Evolutionary conservation across 1,284 basidiomycete genomes (phyloP).

Genomic region (Microbotryum intermedium): DNA sequence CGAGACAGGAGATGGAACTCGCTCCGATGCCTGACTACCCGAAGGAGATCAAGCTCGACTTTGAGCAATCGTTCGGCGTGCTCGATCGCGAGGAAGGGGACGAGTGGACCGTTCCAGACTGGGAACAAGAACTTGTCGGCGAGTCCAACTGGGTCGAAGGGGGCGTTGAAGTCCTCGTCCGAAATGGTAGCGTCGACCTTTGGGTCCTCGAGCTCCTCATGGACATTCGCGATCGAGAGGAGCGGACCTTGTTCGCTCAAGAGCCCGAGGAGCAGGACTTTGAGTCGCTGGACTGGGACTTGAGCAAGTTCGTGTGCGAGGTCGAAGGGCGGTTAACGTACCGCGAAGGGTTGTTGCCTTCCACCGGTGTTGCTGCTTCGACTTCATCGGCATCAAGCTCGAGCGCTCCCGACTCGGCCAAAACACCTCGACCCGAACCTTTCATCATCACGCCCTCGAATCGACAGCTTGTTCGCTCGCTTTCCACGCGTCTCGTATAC

Average conservation of each 20-base stretch:
- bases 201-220: conserved; percentile 24
- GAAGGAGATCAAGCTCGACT: conserved; percentile 15
- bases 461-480: conserved; percentile 50
- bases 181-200: conserved; percentile 13
- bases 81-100: conserved; percentile 6
- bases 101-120: conserved; percentile 9
- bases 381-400: not conserved
- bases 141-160: conserved; percentile 19
- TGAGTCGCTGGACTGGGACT: conserved; percentile 2
- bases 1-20: not conserved
- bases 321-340: conserved; percentile 17
- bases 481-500: conserved; percentile 60
- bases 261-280: not conserved
- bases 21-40: conserved; percentile 20
- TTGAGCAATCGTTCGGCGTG: conserved; percentile 5
- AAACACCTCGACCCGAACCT: conserved; percentile 21
- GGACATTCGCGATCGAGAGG: conserved; percentile 5
- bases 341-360: conserved; percentile 25
- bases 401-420: not conserved
- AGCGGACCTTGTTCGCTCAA: not conserved
- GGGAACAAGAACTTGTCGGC: not conserved
- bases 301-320: conserved; percentile 15
- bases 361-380: not conserved
- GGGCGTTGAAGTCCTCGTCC: conserved; percentile 23
- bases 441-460: conserved; percentile 64